These are phyloP conservation scores for Stephania yunnanensis DNA, from an alignment of 164 flowering plant species.

Conservation along the genomic window DNA sequence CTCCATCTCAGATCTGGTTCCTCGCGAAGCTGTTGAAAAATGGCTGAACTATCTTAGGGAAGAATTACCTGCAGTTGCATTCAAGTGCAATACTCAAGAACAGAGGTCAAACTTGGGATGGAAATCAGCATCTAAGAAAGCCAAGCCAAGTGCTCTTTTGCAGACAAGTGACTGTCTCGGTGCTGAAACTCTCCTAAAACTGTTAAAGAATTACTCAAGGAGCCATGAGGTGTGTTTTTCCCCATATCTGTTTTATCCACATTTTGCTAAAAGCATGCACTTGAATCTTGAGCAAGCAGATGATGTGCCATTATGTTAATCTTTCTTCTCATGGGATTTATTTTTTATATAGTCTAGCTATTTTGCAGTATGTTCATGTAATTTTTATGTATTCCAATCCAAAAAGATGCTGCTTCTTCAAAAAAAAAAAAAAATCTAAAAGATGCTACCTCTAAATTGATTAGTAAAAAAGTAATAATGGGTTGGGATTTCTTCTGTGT, in stretches of 20 bases:
- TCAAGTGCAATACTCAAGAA: constrained; percentile 92
- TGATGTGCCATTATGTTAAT: no score
- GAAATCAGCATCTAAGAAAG: constrained; percentile 39
- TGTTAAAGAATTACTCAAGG: constrained; percentile 89
- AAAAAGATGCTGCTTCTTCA: no score
- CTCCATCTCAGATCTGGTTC: constrained; percentile 78
- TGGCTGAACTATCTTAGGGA: constrained; percentile 94
- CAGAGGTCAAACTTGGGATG: constrained; percentile 85
- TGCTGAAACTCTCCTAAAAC: constrained; percentile 83
- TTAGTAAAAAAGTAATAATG: background rate
- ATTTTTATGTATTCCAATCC: no score
- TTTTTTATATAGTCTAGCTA: no score
- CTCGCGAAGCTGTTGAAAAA: constrained; percentile 89
- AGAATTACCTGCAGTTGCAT: constrained; percentile 93
- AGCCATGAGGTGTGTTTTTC: constrained; percentile 72
- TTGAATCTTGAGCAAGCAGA: background rate
- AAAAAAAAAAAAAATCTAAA: no score
- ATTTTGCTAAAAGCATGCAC: background rate
- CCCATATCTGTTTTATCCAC: background rate
- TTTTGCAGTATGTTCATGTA: no score
- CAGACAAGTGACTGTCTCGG: constrained; percentile 99
- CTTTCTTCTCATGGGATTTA: no score
- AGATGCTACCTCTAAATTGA: background rate
- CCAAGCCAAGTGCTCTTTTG: constrained; percentile 44
- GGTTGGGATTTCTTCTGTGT: background rate